phyloP scores from a whole-genome alignment of 495 filamentous ascomycete genomes.

The Aspergillus baeticus region DNA sequence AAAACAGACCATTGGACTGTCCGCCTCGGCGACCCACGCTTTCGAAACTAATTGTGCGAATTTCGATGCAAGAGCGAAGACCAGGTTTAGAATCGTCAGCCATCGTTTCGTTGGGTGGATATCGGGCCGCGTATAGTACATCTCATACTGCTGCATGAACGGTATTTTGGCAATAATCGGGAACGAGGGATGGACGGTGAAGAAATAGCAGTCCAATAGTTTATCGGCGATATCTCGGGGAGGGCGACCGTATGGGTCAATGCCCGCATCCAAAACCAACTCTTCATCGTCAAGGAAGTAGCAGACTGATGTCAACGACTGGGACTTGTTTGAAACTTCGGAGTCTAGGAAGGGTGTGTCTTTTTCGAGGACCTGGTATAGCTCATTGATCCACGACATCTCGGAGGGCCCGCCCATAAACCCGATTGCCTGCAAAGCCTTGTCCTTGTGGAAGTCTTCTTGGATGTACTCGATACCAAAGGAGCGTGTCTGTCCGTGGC shows the following conservation, averaged over 20 bases:
- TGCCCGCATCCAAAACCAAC: conserved; percentile 23
- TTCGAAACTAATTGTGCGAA: conserved; percentile 39
- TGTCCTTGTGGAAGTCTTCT: conserved; percentile 57
- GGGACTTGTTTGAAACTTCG: conserved; percentile 26
- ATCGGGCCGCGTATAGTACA: conserved; percentile 32
- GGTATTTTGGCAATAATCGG: conserved; percentile 54
- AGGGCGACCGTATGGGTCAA: conserved; percentile 36
- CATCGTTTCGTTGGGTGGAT: conserved; percentile 45
- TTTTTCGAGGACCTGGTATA: conserved; percentile 38
- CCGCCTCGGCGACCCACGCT: neutral
- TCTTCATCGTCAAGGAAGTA: conserved; percentile 55
- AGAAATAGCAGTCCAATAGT: conserved; percentile 55
- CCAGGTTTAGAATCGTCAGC: conserved; percentile 60
- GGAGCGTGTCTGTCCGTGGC: conserved; percentile 39
- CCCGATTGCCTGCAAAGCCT: conserved; percentile 50
- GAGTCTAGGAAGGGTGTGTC: conserved; percentile 13
- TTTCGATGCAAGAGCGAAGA: conserved; percentile 61
- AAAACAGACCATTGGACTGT: conserved; percentile 49
- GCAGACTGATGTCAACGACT: conserved; percentile 31
- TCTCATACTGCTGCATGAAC: conserved; percentile 41
- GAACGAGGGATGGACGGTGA: conserved; percentile 55
- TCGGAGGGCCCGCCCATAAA: conserved; percentile 65
- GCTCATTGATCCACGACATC: conserved; percentile 56
- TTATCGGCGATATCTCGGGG: conserved; percentile 48
- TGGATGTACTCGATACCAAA: conserved; percentile 53